A percentile compares a stretch with the other conserved stretches of the same genome.
Conservation (phyloP, 2,329 filamentous ascomycete genomes). For the Pestalotiopsis sp. region DNA sequence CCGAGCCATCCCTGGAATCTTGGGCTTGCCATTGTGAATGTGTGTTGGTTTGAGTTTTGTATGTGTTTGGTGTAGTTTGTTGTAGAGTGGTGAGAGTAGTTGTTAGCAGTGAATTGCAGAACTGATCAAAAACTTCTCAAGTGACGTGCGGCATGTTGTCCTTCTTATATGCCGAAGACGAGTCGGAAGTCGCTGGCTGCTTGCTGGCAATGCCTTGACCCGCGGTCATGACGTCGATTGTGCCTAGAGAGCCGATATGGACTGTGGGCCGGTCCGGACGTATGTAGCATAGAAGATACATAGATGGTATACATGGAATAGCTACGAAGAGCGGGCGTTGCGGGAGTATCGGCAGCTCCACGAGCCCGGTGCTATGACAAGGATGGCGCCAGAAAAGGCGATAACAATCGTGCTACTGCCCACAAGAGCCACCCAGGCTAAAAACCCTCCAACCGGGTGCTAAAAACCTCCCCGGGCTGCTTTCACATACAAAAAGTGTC, state of each 20-base stretch:
- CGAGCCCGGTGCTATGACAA: not conserved
- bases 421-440: no score
- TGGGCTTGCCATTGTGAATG: constrained; percentile 21
- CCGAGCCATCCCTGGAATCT: constrained; percentile 53
- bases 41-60: not conserved
- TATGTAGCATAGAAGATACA: not conserved
- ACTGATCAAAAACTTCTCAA: not conserved
- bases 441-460: no score
- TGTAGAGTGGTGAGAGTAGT: not conserved
- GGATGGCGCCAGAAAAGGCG: not conserved
- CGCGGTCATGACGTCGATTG: not conserved
- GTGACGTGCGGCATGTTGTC: not conserved
- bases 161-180: not conserved
- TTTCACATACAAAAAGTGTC: no score
- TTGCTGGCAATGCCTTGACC: not conserved
- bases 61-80: not conserved
- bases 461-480: no score
- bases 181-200: not conserved
- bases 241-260: not conserved
- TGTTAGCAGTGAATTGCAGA: not conserved
- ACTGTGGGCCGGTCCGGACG: not conserved
- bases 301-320: not conserved
- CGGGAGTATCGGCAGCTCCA: not conserved
- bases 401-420: not conserved
- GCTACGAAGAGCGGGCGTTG: not conserved